A percentile compares a stretch with the other conserved stretches of the same genome.
Evolutionary conservation across 345 rosid genomes (phyloP).

Genomic region (Hevea brasiliensis): DNA sequence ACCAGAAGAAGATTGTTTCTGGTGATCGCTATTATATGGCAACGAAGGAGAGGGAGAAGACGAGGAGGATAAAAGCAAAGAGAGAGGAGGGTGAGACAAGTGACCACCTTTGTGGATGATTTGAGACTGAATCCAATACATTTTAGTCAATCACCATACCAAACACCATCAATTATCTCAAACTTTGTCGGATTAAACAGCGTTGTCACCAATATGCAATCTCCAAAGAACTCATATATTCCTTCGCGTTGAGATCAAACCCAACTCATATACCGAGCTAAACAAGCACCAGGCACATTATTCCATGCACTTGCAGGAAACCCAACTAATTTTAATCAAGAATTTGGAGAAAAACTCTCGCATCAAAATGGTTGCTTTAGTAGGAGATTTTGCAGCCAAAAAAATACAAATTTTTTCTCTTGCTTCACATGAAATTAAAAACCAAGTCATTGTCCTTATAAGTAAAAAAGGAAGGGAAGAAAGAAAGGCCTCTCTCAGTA

Average conservation of each 20-base stretch:
- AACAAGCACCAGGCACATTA: conserved; percentile 36
- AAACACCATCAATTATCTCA: conserved; percentile 24
- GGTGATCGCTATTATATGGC: conserved; percentile 33
- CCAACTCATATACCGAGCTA: conserved; percentile 21
- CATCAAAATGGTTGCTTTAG: conserved; percentile 36
- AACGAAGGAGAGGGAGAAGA: conserved; percentile 34
- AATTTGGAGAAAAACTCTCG: conserved; percentile 13
- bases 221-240: conserved; percentile 7
- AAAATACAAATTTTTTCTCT: neutral
- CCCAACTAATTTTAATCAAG: conserved; percentile 25
- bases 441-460: neutral
- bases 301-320: conserved; percentile 32
- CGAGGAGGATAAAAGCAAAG: conserved; percentile 37
- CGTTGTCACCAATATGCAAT: neutral
- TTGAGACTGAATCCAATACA: conserved; percentile 35
- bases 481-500: conserved; percentile 15
- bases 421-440: conserved; percentile 13
- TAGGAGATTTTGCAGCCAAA: conserved; percentile 26
- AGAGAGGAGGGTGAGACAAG: conserved; percentile 25
- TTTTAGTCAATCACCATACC: conserved; percentile 28
- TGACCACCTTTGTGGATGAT: conserved; percentile 29
- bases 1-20: conserved; percentile 42
- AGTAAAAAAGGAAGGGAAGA: conserved; percentile 16
- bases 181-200: conserved; percentile 19
- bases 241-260: conserved; percentile 26